These are phyloP conservation scores for Pyricularia grisea DNA, from an alignment of 2,329 filamentous ascomycete genomes.

Conservation along the genomic window DNA sequence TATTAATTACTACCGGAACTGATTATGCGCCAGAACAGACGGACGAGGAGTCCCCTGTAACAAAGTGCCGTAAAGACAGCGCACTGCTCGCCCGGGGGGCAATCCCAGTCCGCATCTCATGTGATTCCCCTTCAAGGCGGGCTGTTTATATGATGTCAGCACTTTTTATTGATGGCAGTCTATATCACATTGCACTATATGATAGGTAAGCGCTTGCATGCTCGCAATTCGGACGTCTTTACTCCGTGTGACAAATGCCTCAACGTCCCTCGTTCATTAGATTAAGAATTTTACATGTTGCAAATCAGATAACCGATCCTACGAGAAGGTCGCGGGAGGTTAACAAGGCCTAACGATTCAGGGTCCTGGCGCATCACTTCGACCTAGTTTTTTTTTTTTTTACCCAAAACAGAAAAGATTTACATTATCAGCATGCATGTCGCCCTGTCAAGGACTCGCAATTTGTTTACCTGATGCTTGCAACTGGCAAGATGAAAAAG, in stretches of 20 bases:
- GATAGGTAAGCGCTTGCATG: not conserved
- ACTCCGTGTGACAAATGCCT: not conserved
- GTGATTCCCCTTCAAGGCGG: not conserved
- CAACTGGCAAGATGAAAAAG: not conserved
- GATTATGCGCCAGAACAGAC: not conserved
- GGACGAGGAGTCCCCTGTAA: not conserved
- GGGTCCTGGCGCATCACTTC: not conserved
- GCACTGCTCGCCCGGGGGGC: not conserved
- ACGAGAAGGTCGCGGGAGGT: not conserved
- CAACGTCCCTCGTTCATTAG: not conserved
- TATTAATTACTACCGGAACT: not conserved
- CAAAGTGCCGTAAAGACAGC: not conserved
- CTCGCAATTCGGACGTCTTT: not conserved
- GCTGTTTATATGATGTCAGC: not conserved
- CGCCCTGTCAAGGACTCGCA: too few species aligned
- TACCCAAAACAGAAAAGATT: not conserved
- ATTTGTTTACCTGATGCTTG: too few species aligned
- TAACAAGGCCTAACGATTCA: not conserved
- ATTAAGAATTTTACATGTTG: not conserved
- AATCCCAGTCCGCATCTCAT: not conserved
- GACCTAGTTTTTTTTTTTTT: not conserved
- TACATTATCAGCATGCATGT: not conserved
- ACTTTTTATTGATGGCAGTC: not conserved
- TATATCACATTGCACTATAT: not conserved
- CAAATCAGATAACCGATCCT: not conserved